Percentiles rank a stretch among this genome's conserved stretches.
phyloP scores from a whole-genome alignment of 345 rosid genomes.

The Odontarrhena argentea region DNA sequence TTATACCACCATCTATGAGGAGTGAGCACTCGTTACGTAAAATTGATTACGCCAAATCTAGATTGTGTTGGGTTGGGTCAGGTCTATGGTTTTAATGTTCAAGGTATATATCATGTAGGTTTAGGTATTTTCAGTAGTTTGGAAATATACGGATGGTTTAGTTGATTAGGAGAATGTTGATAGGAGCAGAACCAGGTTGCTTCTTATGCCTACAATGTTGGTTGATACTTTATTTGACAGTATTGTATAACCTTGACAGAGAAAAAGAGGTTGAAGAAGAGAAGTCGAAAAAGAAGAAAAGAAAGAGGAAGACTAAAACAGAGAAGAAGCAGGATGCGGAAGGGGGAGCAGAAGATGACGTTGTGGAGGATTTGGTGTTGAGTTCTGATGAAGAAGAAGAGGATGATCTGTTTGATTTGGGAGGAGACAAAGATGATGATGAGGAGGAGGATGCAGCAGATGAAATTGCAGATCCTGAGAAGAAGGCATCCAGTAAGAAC shows the following conservation, averaged over 20 bases:
- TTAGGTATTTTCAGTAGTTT: neutral
- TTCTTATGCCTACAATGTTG: neutral
- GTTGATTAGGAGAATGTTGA: slow-evolving; percentile 1
- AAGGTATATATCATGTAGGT: neutral
- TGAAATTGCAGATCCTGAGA: slow-evolving; percentile 34
- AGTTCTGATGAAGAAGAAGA: slow-evolving; percentile 85
- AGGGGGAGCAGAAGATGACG: slow-evolving; percentile 64
- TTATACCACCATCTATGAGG: neutral
- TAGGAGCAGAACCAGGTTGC: slow-evolving; percentile 4
- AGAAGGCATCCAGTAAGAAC: slow-evolving; percentile 20
- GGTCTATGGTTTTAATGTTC: neutral
- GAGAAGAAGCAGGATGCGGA: slow-evolving; percentile 40
- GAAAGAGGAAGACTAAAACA: slow-evolving; percentile 51
- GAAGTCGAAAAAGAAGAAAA: slow-evolving; percentile 47
- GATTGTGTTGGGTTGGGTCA: neutral
- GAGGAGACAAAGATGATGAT: slow-evolving; percentile 41
- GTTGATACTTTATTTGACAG: neutral
- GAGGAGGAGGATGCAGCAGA: slow-evolving; percentile 42
- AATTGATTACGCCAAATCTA: neutral
- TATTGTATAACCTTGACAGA: slow-evolving; percentile 42
- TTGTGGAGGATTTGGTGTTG: slow-evolving; percentile 82
- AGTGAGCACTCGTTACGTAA: neutral
- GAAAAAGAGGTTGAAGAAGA: slow-evolving; percentile 50
- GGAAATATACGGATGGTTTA: neutral
- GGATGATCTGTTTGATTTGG: slow-evolving; percentile 40